Evolutionary conservation across 2,329 filamentous ascomycete species (phyloP).

Genomic region (Penicillium sp.): DNA sequence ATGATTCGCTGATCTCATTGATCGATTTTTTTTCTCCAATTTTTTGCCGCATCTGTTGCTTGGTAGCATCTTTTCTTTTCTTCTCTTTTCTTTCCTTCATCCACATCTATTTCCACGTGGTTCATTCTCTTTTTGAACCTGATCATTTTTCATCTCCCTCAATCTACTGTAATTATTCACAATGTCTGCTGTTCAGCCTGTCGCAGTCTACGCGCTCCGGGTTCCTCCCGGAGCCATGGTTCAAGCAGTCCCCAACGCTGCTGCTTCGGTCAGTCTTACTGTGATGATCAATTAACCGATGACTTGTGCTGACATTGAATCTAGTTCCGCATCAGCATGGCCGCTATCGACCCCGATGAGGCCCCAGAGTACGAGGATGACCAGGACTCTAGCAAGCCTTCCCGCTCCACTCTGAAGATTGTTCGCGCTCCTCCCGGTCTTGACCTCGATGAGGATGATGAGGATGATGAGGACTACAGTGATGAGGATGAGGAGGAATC

Average conservation of each 20-base stretch:
- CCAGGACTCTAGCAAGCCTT: conserved; percentile 60
- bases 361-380: conserved; percentile 65
- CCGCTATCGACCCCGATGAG: conserved; percentile 88
- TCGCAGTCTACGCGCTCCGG: conserved; percentile 88
- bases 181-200: conserved; percentile 56
- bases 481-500: conserved; percentile 53
- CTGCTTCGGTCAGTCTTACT: conserved; percentile 70
- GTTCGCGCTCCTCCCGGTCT: conserved; percentile 68
- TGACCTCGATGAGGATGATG: conserved; percentile 61
- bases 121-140: conserved; percentile 25
- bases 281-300: neutral
- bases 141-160: conserved; percentile 15
- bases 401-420: conserved; percentile 86
- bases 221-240: conserved; percentile 83
- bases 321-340: conserved; percentile 97
- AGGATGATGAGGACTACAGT: conserved; percentile 55
- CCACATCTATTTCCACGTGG: conserved; percentile 23
- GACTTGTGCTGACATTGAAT: conserved; percentile 7
- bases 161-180: conserved; percentile 17
- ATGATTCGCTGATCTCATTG: conserved; percentile 13
- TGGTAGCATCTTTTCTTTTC: conserved; percentile 26
- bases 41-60: conserved; percentile 17
- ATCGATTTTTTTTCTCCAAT: conserved; percentile 12
- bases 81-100: conserved; percentile 19
- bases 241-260: conserved; percentile 73